Evolutionary conservation across 2,329 filamentous ascomycete genomes (phyloP).

Genomic region (Onygenales sp.): DNA sequence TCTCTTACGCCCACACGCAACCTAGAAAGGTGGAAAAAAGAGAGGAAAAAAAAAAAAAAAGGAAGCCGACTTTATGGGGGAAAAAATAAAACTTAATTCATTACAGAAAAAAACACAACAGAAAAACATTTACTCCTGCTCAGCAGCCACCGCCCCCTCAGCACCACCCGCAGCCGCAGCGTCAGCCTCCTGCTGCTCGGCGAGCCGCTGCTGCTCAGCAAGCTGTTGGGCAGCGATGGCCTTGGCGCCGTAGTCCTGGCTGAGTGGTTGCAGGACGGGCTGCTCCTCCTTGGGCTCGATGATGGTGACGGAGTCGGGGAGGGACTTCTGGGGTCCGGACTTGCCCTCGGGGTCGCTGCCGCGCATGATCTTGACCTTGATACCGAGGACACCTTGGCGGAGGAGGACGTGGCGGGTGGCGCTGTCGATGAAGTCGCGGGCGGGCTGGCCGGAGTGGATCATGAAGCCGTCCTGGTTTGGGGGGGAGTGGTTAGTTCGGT

Average conservation of each 20-base stretch:
- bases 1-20: no score
- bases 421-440: conserved; percentile 98
- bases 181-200: conserved; percentile 47
- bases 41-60: conserved; percentile 2
- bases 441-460: conserved; percentile 99
- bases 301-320: conserved; percentile 97
- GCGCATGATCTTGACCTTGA: conserved; percentile 99
- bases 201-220: conserved; percentile 46
- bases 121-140: conserved; percentile 32
- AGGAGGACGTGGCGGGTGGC: conserved; percentile 99
- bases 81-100: background rate
- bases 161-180: conserved; percentile 29
- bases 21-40: no score
- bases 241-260: conserved; percentile 99
- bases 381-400: conserved; percentile 98
- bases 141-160: conserved; percentile 30
- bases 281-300: conserved; percentile 99
- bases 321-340: conserved; percentile 90
- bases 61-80: background rate
- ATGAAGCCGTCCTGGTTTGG: conserved; percentile 82
- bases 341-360: conserved; percentile 99
- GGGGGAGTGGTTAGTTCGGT: background rate
- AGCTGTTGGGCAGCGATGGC: conserved; percentile 52
- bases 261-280: conserved; percentile 85
- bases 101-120: background rate